phyloP scores from a whole-genome alignment of 202 grass and related monocot species.

The Digitaria exilis region DNA sequence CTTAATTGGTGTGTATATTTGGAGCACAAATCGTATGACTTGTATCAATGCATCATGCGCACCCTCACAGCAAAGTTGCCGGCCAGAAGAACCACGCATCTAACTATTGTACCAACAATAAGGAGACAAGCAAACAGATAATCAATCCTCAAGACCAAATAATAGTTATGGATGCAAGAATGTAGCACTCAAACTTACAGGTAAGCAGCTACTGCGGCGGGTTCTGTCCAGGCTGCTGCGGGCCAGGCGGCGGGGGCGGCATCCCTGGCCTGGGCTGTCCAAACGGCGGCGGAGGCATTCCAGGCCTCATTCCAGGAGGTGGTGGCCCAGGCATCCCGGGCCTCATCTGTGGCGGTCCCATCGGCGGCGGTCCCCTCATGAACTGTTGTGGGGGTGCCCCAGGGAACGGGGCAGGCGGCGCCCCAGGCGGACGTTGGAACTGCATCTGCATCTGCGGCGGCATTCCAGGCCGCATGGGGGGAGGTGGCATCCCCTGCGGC shows the following conservation, averaged over 20 bases:
- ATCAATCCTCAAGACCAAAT: neutral
- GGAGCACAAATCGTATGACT: neutral
- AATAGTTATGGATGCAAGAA: neutral
- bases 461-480: constrained; percentile 44
- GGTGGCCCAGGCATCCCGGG: constrained; percentile 79
- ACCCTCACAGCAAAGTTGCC: neutral
- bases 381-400: constrained; percentile 71
- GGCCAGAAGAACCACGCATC: neutral
- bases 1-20: neutral
- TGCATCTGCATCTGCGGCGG: constrained; percentile 56
- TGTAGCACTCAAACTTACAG: constrained; percentile 11
- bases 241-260: constrained; percentile 72
- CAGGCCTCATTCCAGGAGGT: constrained; percentile 83
- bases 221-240: constrained; percentile 86
- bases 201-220: constrained; percentile 56
- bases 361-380: constrained; percentile 72
- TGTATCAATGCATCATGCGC: neutral
- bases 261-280: constrained; percentile 83
- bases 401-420: constrained; percentile 60
- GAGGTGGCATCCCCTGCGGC: constrained; percentile 45
- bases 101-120: neutral
- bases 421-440: constrained; percentile 67
- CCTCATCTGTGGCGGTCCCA: constrained; percentile 64
- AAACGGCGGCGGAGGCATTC: constrained; percentile 74
- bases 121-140: neutral